These are phyloP conservation scores for Rutstroemia sp. DNA, from an alignment of 2,329 filamentous ascomycete species.

Conservation along the genomic window DNA sequence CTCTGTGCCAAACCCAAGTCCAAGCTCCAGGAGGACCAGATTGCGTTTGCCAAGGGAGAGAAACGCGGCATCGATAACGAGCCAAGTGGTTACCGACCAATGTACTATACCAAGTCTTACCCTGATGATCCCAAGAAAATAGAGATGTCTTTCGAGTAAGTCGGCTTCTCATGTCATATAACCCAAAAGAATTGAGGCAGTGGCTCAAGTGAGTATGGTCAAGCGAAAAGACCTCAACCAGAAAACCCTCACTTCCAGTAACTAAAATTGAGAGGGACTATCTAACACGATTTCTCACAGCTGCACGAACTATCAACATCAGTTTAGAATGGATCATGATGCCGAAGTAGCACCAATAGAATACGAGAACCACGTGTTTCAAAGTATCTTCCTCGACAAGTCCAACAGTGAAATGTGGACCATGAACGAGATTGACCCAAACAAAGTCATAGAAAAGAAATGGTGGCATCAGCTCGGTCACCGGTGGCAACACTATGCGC, in stretches of 20 bases:
- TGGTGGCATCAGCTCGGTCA: conserved; percentile 59
- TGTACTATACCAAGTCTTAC: conserved; percentile 60
- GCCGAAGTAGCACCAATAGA: not conserved
- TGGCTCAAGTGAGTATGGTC: not conserved
- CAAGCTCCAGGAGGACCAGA: conserved; percentile 33
- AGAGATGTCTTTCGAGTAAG: conserved; percentile 60
- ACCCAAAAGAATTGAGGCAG: not conserved
- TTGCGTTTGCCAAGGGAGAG: conserved; percentile 36
- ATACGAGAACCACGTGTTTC: not conserved
- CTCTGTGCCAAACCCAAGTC: conserved; percentile 42
- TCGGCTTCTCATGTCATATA: not conserved
- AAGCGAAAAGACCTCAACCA: not conserved
- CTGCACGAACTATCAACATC: conserved; percentile 67
- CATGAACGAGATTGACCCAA: conserved; percentile 48
- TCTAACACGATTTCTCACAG: not conserved
- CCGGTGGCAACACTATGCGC: conserved; percentile 54
- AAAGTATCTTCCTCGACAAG: conserved; percentile 61
- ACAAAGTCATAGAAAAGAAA: conserved; percentile 53
- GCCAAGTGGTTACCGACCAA: conserved; percentile 47
- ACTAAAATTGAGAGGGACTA: too few relatives aligned
- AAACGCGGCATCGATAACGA: conserved; percentile 46
- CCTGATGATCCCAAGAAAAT: conserved; percentile 47
- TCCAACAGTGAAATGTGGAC: conserved; percentile 49
- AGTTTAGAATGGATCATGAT: conserved; percentile 43
- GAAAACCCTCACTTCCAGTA: not conserved